Percentiles rank a stretch among this genome's conserved stretches.
Evolutionary conservation across 192 early-diverging fungal genomes (phyloP).

Genomic region (Linnemannia exigua): DNA sequence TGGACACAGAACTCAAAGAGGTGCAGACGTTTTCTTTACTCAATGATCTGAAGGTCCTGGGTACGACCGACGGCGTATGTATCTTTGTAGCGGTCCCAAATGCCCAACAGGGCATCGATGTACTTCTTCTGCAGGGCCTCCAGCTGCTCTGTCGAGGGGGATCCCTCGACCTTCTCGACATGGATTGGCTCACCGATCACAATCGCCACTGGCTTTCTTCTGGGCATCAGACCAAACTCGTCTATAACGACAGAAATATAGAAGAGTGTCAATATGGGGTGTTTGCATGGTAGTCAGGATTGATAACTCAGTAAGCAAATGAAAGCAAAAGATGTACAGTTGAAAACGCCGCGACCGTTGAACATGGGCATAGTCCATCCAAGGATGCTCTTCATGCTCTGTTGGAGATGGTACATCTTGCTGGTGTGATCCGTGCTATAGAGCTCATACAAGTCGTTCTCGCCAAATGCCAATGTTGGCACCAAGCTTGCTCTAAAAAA

Average conservation of each 20-base stretch:
- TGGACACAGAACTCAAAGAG: background rate
- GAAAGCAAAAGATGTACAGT: constrained; percentile 74
- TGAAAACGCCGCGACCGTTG: constrained; percentile 90
- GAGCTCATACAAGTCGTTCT: constrained; percentile 92
- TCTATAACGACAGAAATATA: constrained; percentile 50
- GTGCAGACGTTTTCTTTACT: constrained; percentile 54
- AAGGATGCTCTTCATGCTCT: constrained; percentile 73
- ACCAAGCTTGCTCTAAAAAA: constrained; percentile 75
- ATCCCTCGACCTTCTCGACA: constrained; percentile 59
- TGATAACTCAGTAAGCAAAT: background rate
- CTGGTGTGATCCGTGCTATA: constrained; percentile 77
- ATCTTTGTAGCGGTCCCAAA: constrained; percentile 83
- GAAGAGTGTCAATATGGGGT: background rate
- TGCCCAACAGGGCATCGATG: constrained; percentile 70
- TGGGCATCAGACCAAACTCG: constrained; percentile 65
- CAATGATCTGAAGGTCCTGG: constrained; percentile 75
- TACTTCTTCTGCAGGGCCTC: constrained; percentile 75
- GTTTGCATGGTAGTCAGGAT: background rate
- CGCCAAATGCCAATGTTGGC: constrained; percentile 94
- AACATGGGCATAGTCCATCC: constrained; percentile 86
- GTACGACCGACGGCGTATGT: constrained; percentile 75
- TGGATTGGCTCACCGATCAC: constrained; percentile 77
- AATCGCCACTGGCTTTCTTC: constrained; percentile 59
- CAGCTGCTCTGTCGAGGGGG: constrained; percentile 74
- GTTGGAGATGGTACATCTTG: constrained; percentile 78